Evolutionary conservation across 306 rosid species (phyloP).

Genomic region (Begonia fuchsioides): DNA sequence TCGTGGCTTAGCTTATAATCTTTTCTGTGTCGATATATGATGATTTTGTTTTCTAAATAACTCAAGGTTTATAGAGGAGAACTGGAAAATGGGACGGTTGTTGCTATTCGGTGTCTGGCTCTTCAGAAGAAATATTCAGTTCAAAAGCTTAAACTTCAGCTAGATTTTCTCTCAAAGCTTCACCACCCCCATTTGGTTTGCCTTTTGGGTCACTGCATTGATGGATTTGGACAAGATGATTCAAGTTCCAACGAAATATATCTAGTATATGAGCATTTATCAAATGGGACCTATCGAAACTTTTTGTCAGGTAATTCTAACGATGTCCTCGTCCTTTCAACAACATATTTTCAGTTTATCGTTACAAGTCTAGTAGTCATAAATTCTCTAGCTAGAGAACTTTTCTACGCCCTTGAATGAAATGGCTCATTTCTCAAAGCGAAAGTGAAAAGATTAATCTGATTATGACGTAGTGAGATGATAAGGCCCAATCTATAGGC

Average conservation of each 20-base stretch:
- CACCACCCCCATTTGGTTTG: conserved; percentile 79
- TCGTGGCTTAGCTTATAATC: neutral
- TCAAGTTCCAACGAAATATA: conserved; percentile 30
- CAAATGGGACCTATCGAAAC: conserved; percentile 40
- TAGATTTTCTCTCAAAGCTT: conserved; percentile 76
- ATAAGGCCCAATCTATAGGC: too few relatives aligned
- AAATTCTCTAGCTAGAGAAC: neutral
- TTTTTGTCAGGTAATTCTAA: conserved; percentile 45
- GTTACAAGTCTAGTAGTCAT: too few relatives aligned
- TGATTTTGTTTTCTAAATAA: conserved; percentile 5
- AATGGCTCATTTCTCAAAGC: too few relatives aligned
- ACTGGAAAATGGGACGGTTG: conserved; percentile 45
- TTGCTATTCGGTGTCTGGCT: conserved; percentile 38
- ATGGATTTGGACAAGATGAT: conserved; percentile 39
- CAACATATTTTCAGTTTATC: too few relatives aligned
- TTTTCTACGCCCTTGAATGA: too few relatives aligned
- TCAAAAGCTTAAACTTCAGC: conserved; percentile 49
- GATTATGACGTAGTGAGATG: too few relatives aligned
- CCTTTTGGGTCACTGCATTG: conserved; percentile 73
- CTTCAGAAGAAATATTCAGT: conserved; percentile 45
- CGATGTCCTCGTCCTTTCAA: neutral
- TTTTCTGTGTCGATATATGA: neutral
- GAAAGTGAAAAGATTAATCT: too few relatives aligned
- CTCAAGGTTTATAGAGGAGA: conserved; percentile 66
- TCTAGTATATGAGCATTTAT: conserved; percentile 58